Percentiles rank a stretch among this genome's conserved stretches.
These are phyloP conservation scores for Hysterium pulicare DNA, from an alignment of 2,329 filamentous ascomycete genomes.

Conservation along the genomic window DNA sequence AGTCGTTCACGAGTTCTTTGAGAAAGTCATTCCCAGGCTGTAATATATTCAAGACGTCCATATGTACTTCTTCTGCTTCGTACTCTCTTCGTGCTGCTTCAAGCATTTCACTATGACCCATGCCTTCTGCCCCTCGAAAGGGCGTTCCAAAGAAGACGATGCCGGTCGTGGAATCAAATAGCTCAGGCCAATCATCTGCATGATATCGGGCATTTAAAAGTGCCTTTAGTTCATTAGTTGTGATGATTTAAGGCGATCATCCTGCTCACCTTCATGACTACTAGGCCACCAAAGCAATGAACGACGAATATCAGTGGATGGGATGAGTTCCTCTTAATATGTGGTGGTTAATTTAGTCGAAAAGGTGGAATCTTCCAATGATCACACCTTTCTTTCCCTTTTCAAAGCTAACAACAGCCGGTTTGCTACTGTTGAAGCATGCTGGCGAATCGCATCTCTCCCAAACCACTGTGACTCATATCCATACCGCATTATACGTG, in stretches of 20 bases:
- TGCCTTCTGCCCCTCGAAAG: conserved; percentile 21
- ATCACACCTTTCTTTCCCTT: conserved; percentile 16
- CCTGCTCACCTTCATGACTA: conserved; percentile 20
- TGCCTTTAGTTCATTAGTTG: conserved; percentile 13
- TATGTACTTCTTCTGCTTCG: conserved; percentile 16
- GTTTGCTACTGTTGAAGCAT: conserved; percentile 14
- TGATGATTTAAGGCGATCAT: neutral
- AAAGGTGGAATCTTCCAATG: neutral
- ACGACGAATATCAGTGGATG: conserved; percentile 24
- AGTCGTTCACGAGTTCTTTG: conserved; percentile 19
- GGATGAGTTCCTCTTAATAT: conserved; percentile 11
- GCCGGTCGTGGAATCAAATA: conserved; percentile 18
- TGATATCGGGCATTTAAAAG: conserved; percentile 14
- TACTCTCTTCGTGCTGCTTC: conserved; percentile 19
- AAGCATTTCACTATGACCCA: conserved; percentile 23
- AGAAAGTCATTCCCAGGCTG: conserved; percentile 21
- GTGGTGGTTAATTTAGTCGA: neutral
- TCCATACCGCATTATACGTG: conserved; percentile 27
- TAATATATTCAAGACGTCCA: conserved; percentile 16
- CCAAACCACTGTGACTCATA: conserved; percentile 27
- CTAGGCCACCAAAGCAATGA: conserved; percentile 24
- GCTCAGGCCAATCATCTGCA: conserved; percentile 14
- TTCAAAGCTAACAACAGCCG: conserved; percentile 16
- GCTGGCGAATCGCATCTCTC: conserved; percentile 18
- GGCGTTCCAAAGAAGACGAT: conserved; percentile 24